Conservation (phyloP, 2,329 filamentous ascomycete species). For the Trichoderma lentiforme region DNA sequence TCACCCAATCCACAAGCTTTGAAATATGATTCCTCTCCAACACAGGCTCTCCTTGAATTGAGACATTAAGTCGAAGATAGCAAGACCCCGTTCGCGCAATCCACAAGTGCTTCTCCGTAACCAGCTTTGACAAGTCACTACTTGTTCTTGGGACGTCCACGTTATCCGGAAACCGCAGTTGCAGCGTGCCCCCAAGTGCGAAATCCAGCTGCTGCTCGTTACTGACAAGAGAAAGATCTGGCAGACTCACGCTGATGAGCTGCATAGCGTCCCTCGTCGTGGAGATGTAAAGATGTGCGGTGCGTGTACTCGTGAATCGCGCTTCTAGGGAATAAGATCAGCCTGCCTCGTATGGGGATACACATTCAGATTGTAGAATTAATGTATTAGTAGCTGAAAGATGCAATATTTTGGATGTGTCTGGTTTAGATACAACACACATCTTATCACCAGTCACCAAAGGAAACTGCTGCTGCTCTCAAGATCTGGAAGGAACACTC, state of each 20-base stretch:
- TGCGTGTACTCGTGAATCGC: background rate
- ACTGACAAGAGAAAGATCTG: slow-evolving; percentile 25
- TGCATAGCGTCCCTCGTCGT: slow-evolving; percentile 4
- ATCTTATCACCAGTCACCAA: background rate
- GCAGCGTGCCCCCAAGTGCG: slow-evolving; percentile 26
- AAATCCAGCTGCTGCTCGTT: slow-evolving; percentile 26
- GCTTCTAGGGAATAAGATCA: background rate
- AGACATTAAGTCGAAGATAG: slow-evolving; percentile 28
- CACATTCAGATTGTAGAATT: background rate
- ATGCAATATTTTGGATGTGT: background rate
- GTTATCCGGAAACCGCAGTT: slow-evolving; percentile 25
- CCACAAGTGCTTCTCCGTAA: slow-evolving; percentile 31
- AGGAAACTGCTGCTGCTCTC: background rate
- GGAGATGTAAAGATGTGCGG: background rate
- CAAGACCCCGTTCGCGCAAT: slow-evolving; percentile 31
- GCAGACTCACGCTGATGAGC: slow-evolving; percentile 24
- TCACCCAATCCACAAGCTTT: slow-evolving; percentile 23
- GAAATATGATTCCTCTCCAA: slow-evolving; percentile 17
- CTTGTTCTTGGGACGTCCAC: slow-evolving; percentile 19
- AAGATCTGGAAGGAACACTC: background rate
- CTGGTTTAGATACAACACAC: background rate
- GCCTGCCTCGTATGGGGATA: background rate
- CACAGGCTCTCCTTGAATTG: slow-evolving; percentile 22
- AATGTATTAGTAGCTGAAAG: background rate
- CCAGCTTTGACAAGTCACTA: slow-evolving; percentile 25